phyloP scores from a whole-genome alignment of 2,329 filamentous ascomycete genomes.

The Fusarium sacchari region DNA sequence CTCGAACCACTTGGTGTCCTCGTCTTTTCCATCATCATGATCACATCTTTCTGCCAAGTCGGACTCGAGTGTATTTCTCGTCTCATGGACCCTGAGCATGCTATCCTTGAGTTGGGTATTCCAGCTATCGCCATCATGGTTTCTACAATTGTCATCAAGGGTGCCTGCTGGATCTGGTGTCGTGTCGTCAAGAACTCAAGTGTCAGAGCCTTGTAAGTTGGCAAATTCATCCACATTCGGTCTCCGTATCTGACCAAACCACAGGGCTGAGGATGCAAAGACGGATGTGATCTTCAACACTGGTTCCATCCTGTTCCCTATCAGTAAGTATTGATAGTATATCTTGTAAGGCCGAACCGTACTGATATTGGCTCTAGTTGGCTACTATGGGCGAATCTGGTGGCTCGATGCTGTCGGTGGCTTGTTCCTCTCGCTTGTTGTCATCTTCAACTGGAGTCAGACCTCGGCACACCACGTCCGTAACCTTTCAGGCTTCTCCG shows the following conservation, averaged over 20 bases:
- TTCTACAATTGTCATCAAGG: slow-evolving; percentile 83
- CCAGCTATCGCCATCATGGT: slow-evolving; percentile 84
- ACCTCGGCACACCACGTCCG: slow-evolving; percentile 82
- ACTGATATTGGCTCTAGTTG: slow-evolving; percentile 56
- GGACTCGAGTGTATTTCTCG: slow-evolving; percentile 74
- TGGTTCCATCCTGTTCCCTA: slow-evolving; percentile 87
- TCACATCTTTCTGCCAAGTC: slow-evolving; percentile 84
- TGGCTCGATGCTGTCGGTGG: slow-evolving; percentile 86
- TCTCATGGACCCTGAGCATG: slow-evolving; percentile 68
- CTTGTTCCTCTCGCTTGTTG: slow-evolving; percentile 78
- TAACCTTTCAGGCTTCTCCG: slow-evolving; percentile 81
- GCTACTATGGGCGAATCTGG: slow-evolving; percentile 81
- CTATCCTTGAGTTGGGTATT: slow-evolving; percentile 76
- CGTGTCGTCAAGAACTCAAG: slow-evolving; percentile 86
- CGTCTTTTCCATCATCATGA: slow-evolving; percentile 87
- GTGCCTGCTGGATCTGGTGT: slow-evolving; percentile 87
- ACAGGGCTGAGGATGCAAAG: slow-evolving; percentile 61
- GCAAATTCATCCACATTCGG: not conserved
- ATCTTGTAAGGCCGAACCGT: slow-evolving; percentile 8
- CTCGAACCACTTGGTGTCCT: slow-evolving; percentile 84
- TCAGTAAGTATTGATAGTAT: slow-evolving; percentile 57
- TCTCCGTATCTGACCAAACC: slow-evolving; percentile 5
- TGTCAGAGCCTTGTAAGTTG: slow-evolving; percentile 76
- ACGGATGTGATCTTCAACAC: slow-evolving; percentile 91
- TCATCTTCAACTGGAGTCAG: slow-evolving; percentile 81